Percentiles rank a stretch among this genome's conserved stretches.
These are phyloP conservation scores for Schwanniomyces etchellsii DNA, from an alignment of 1,139 yeast genomes.

Conservation along the genomic window DNA sequence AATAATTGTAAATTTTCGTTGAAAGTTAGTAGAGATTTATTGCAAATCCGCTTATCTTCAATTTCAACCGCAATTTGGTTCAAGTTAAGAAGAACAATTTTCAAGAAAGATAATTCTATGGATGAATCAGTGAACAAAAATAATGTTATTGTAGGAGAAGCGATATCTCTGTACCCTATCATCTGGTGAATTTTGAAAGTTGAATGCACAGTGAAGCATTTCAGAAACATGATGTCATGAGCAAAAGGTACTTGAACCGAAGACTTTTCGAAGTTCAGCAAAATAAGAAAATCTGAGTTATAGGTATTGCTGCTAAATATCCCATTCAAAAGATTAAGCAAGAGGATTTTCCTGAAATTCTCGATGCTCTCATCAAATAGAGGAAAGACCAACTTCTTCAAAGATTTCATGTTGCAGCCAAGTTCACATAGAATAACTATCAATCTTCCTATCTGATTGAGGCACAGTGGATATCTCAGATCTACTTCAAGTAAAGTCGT, in stretches of 20 bases:
- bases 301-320: constrained; percentile 18
- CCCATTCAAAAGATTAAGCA: constrained; percentile 22
- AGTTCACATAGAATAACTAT: constrained; percentile 26
- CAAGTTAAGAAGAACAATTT: constrained; percentile 23
- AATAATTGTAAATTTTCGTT: constrained; percentile 22
- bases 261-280: constrained; percentile 17
- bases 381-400: constrained; percentile 16
- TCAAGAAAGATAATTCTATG: constrained; percentile 19
- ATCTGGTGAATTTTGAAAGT: constrained; percentile 29
- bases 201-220: constrained; percentile 24
- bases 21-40: constrained; percentile 28
- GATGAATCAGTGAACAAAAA: constrained; percentile 25
- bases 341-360: constrained; percentile 11
- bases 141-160: constrained; percentile 11
- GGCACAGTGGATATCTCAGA: constrained; percentile 7
- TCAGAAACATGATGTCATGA: constrained; percentile 10
- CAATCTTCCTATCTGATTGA: constrained; percentile 17
- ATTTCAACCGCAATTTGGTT: constrained; percentile 30
- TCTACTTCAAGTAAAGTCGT: neutral
- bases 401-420: constrained; percentile 25
- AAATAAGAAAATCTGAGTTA: constrained; percentile 27
- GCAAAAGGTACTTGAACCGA: constrained; percentile 22
- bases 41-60: constrained; percentile 16
- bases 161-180: constrained; percentile 1
- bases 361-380: constrained; percentile 9